Conservation (phyloP, 2,329 filamentous ascomycete genomes). For the Fusarium pseudoanthophilum region DNA sequence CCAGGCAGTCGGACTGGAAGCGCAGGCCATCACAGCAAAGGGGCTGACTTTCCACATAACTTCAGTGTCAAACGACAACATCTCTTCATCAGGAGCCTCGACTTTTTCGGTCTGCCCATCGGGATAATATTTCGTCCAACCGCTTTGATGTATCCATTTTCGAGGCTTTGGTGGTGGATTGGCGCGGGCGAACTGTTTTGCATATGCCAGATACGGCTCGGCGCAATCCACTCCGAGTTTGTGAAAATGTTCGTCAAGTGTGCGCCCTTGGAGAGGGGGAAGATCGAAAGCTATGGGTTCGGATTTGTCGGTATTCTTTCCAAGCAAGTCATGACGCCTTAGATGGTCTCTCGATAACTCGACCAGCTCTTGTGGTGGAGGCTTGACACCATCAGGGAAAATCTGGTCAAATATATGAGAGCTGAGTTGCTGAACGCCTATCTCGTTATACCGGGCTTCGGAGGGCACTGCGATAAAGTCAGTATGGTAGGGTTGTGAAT, state of each 20-base stretch:
- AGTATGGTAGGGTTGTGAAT: neutral
- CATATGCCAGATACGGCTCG: conserved; percentile 81
- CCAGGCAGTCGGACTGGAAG: conserved; percentile 89
- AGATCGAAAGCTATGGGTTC: conserved; percentile 87
- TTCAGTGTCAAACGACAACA: conserved; percentile 95
- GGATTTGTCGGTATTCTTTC: conserved; percentile 84
- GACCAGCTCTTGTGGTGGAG: conserved; percentile 77
- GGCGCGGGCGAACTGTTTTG: conserved; percentile 77
- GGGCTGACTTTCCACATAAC: conserved; percentile 94
- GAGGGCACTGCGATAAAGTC: conserved; percentile 55
- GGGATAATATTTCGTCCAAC: conserved; percentile 91
- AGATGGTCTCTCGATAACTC: conserved; percentile 85
- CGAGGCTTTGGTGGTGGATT: conserved; percentile 68
- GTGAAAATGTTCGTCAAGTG: conserved; percentile 93
- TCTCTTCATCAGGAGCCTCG: conserved; percentile 79
- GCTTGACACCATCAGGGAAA: conserved; percentile 69
- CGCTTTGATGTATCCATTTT: conserved; percentile 81
- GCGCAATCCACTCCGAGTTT: conserved; percentile 87
- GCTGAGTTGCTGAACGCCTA: conserved; percentile 94
- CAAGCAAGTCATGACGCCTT: conserved; percentile 83
- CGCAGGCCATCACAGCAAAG: conserved; percentile 97
- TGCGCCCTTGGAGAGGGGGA: conserved; percentile 79
- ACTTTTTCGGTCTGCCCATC: conserved; percentile 78
- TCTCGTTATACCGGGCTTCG: conserved; percentile 83
- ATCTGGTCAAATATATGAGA: conserved; percentile 83